Base-by-base conservation (phyloP, 139 green algal species). In the Penium margaritaceum region DNA sequence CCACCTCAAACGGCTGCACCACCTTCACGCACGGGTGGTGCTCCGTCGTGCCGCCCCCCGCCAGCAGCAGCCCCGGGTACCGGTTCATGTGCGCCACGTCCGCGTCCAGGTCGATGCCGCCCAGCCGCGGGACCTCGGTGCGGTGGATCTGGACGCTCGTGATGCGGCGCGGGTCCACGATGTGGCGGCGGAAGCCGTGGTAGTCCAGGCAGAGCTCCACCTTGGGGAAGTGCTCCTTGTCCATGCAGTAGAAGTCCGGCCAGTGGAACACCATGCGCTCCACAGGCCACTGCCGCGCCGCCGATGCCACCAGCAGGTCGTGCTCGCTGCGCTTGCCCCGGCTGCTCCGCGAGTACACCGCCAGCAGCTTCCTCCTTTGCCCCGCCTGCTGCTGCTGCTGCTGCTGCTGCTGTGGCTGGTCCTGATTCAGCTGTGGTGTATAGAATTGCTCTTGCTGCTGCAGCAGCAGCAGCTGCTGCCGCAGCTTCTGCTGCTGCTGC, bases 151-250 rank as follows among this genome's bases (percentile, higher is more conserved):
- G 67, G 35, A 75, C n/a, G 12, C 47, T 30, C 9, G n/a, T 46
- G 14, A 75, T 47, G 27, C 70, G 27, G 15, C 67, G 67, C 0
- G 67, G 67, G 58, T 75, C 44, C 0, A 41, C 67, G 12, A n/a
- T 47, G 27, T 70, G 37, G 32, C 39, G 62, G 27, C 67, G 67
- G 39, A 58, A 67, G n/a, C 67, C 67, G 38, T 75, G 60, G 32
- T 75, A 75, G 38, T 75, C 67, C n/a, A 75, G 58, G 38, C 67
- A 75, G 2, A 75, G 36, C 67, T 65, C 35, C 44, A 17, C 70
- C 15, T 47, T 34, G 2, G 67, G 67, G 51, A 41, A 75, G 21
- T 37, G 47, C 35, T 75, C 67, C 58, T 75, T 75, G 67, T 75
- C 70, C 4, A 35, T 46, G 39, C 67, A 75, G 38, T 75, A 75